Evolutionary conservation across 2,329 filamentous ascomycete species (phyloP), one percentile per base, ranked within the genome.

Genomic region (Akanthomyces uredinophilus): DNA sequence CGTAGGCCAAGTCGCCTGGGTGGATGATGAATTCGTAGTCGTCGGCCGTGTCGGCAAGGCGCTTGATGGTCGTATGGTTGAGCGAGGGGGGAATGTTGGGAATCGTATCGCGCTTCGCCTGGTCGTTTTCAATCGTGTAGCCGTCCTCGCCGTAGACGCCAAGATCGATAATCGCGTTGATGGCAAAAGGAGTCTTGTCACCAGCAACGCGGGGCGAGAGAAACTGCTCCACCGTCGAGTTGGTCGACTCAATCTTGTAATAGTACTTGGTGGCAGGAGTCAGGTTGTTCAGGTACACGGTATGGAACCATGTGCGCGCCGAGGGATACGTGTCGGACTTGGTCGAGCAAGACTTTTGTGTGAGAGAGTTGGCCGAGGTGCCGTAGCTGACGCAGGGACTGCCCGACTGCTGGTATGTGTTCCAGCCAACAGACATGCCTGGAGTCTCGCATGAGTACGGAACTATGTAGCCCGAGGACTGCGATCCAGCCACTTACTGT

Each of bases 51-150:
- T 72, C 67, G 2, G 82, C 81, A 1, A 86, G 77, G 2, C 78
- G 77, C 18, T 75, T 76, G 62, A 86, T 86, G n/a, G 83, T 86
- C 2, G 81, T 83, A 72, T 85, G 83, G 67, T 85, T 83, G 1
- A 84, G 73, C 11, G 78, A 77, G n/a, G 55, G 68, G 82, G 4
- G 81, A 70, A 44, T 86, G 71, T 5, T 64, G 81, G 82, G 44
- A 82, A 83, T 1, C 69, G 74, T 60, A 81, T 79, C 41, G 68
- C 78, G 73, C 69, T 83, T 84, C 13, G 72, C 70, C 55, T 72
- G 67, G 67, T 79, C 76, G 65, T 71, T 70, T 16, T 73, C 29
- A 55, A 81, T 68, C 24, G 69, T 70, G 59, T 62, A 70, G 56
- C 69, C 69, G 53, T 70, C 67, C 39, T 64, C 63, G 74, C 76